Evolutionary conservation across 805 yeast species (phyloP), one percentile per base, ranked within the genome.

Genomic region (Kurtzmaniella cleridarum): DNA sequence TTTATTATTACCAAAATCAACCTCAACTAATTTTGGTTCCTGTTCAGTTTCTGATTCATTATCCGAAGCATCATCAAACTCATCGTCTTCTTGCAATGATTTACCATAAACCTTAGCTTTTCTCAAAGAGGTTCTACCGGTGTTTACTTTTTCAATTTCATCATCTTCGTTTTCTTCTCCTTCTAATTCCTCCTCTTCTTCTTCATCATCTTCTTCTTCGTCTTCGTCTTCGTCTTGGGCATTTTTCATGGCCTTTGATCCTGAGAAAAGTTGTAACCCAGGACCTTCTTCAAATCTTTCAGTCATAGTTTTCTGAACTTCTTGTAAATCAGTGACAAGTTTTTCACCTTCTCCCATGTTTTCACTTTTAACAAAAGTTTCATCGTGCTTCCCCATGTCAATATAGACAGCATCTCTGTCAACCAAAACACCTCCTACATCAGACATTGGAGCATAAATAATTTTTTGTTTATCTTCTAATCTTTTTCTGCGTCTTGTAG

Each of bases 381-480:
- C 73, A 31, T 58, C 62, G 24, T 20, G 24, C 17, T 65, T 66
- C 1, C 88, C 89, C 7, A 85, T 79, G 51, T 85, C 97, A 43
- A 93, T 87, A 53, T 90, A 93, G 2, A 93, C 98, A 7, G 98
- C 96, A 67, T 93, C 99, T 57, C 84, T 90, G 65, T 93, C 99
- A 44, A 93, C 88, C 48, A 93, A 70, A 28, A 93, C 95, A 59
- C 99, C 99, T 41, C 97, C 97, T n/a, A 93, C 96, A 62, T 93
- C 98, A 34, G 97, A 86, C 99, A 93, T 93, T 36, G 99, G 99
- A 0, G 98, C 99, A 60, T 95, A 93, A 2, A 93, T 88, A 48
- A 88, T 78, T 59, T 90, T 93, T 57, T 88, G 95, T 51, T 83
- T 87, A 55, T 93, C 98, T 48, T 93, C 98, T 39, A 93, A 76